A percentile compares a stretch with the other conserved stretches of the same genome.
These are phyloP conservation scores for Eucalyptus dawsonii DNA, from an alignment of 345 rosid species.

Conservation along the genomic window DNA sequence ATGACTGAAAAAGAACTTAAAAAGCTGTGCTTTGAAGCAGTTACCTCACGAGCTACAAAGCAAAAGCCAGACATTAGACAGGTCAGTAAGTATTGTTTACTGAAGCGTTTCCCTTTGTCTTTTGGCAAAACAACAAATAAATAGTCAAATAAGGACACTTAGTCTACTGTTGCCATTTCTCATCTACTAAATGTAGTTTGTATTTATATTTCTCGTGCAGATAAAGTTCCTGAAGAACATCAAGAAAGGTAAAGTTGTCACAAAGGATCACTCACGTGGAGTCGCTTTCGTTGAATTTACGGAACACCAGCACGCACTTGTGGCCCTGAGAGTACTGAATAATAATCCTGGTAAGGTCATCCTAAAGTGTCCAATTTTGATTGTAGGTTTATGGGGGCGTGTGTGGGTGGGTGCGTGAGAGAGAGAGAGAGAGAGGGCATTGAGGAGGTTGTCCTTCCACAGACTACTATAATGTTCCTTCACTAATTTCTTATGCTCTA, in stretches of 20 bases:
- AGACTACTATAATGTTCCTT: neutral
- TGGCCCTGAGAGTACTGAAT: constrained; percentile 85
- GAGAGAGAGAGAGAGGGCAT: neutral
- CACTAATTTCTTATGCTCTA: neutral
- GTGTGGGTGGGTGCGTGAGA: neutral
- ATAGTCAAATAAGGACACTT: neutral
- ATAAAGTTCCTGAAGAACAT: constrained; percentile 56
- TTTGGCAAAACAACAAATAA: neutral
- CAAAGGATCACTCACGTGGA: constrained; percentile 67
- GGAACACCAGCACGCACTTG: constrained; percentile 85
- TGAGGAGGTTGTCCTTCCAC: neutral
- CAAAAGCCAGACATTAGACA: constrained; percentile 79
- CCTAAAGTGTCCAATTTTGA: neutral
- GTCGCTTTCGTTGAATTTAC: constrained; percentile 84
- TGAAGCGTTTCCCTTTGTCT: neutral
- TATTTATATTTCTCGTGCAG: constrained; percentile 18
- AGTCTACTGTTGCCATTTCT: neutral
- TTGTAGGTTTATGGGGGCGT: neutral
- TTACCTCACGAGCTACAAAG: constrained; percentile 82
- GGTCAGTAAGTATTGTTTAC: constrained; percentile 12
- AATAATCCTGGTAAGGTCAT: constrained; percentile 66
- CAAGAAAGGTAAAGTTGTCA: constrained; percentile 53
- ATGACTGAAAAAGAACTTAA: constrained; percentile 58
- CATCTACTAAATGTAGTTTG: neutral
- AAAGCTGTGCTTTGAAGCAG: constrained; percentile 60